Percentiles rank a stretch among this genome's conserved stretches.
These are phyloP conservation scores for Apostasia ramifera DNA, from an alignment of 106 monocot species.

Conservation along the genomic window DNA sequence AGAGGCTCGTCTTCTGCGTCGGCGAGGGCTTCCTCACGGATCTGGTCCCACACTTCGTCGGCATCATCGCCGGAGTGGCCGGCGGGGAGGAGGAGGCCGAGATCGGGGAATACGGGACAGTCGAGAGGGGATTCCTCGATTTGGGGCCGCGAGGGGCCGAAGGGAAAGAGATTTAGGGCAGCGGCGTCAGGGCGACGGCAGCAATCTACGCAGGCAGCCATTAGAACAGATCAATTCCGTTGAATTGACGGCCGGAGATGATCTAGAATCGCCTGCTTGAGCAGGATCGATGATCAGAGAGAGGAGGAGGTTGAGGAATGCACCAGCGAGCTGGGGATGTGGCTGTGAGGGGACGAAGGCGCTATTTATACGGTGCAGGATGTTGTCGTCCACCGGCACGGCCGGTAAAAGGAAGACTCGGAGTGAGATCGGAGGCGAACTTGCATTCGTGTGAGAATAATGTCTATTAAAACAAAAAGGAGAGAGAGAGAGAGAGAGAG, in stretches of 20 bases:
- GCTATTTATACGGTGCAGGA: not conserved
- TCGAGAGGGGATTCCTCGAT: not conserved
- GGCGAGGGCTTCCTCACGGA: conserved; percentile 42
- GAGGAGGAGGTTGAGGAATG: too few relatives aligned
- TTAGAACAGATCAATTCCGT: not conserved
- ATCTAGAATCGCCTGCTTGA: not conserved
- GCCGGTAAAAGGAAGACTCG: too few relatives aligned
- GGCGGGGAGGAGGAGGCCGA: not conserved
- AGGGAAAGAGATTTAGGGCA: not conserved
- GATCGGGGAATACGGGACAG: not conserved
- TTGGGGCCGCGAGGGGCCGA: not conserved
- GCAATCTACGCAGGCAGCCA: conserved; percentile 40
- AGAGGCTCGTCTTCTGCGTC: conserved; percentile 54
- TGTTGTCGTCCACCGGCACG: too few relatives aligned
- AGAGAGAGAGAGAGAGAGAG: not conserved
- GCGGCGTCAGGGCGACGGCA: not conserved
- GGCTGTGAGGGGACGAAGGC: not conserved
- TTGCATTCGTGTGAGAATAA: not conserved
- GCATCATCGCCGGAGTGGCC: conserved; percentile 8
- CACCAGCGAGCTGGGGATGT: not conserved
- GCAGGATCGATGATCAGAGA: not conserved
- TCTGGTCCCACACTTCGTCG: conserved; percentile 42
- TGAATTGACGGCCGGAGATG: not conserved
- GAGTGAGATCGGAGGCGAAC: not conserved
- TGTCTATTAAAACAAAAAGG: not conserved